A percentile compares a stretch with the other conserved stretches of the same genome.
These are phyloP conservation scores for Aspergillus funiculosus DNA, from an alignment of 495 filamentous ascomycete species.

Conservation along the genomic window DNA sequence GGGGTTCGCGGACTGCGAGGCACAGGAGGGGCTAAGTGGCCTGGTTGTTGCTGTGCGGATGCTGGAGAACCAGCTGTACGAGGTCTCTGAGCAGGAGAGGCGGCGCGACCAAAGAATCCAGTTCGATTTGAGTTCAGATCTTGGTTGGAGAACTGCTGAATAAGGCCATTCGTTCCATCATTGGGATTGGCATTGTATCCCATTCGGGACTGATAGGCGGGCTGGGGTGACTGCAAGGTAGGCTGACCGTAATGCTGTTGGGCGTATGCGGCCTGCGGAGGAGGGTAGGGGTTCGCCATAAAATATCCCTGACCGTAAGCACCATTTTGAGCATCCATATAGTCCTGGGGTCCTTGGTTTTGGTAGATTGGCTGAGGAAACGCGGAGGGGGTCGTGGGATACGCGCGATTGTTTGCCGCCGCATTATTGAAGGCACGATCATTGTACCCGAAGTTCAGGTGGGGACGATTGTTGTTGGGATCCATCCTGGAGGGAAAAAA, in stretches of 20 bases:
- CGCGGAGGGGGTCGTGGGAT: conserved; percentile 93
- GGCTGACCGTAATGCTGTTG: conserved; percentile 65
- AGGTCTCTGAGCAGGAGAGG: conserved; percentile 67
- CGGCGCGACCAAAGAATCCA: conserved; percentile 64
- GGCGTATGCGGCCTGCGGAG: conserved; percentile 55
- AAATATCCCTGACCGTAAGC: conserved; percentile 59
- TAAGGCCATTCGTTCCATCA: conserved; percentile 71
- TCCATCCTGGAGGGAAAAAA: conserved; percentile 41
- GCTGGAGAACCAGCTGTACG: conserved; percentile 64
- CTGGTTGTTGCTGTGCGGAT: conserved; percentile 54
- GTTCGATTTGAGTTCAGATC: conserved; percentile 70
- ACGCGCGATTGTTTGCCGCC: conserved; percentile 67
- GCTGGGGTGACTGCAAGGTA: conserved; percentile 46
- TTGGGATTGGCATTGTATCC: conserved; percentile 46
- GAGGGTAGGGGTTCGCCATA: conserved; percentile 48
- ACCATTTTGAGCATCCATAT: conserved; percentile 43
- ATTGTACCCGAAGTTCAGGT: conserved; percentile 63
- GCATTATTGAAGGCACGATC: conserved; percentile 55
- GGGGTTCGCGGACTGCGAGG: conserved; percentile 44
- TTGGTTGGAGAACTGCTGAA: conserved; percentile 95
- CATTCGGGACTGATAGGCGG: conserved; percentile 45
- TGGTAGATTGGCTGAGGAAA: conserved; percentile 87
- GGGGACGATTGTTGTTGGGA: conserved; percentile 54
- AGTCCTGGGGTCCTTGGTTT: conserved; percentile 55
- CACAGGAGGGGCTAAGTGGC: conserved; percentile 60